phyloP scores from a whole-genome alignment of 345 rosid genomes.

The Eucalyptus tenuipes region DNA sequence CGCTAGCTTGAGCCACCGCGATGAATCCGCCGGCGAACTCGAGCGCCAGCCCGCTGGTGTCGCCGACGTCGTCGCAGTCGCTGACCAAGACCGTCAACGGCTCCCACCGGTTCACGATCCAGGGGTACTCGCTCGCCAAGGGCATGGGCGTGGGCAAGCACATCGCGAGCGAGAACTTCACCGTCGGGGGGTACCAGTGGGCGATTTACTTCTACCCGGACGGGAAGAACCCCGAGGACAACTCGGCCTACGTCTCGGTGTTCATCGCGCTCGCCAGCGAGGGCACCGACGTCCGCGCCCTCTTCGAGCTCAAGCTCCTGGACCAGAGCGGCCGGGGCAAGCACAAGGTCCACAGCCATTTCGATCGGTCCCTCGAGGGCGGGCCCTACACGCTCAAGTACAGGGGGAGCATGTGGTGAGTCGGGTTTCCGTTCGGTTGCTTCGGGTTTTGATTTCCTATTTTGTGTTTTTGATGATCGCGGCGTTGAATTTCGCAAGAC shows the following conservation, averaged over 20 bases:
- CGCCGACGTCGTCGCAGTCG: slow-evolving; percentile 69
- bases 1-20: neutral
- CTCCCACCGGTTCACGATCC: slow-evolving; percentile 72
- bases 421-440: neutral
- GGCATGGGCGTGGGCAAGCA: slow-evolving; percentile 89
- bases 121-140: slow-evolving; percentile 83
- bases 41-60: slow-evolving; percentile 3
- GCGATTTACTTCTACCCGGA: slow-evolving; percentile 89
- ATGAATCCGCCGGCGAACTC: neutral
- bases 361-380: slow-evolving; percentile 82
- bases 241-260: slow-evolving; percentile 69
- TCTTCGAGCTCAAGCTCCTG: slow-evolving; percentile 68
- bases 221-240: slow-evolving; percentile 83
- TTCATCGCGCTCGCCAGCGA: slow-evolving; percentile 95
- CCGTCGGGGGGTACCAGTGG: slow-evolving; percentile 81
- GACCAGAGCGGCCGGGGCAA: slow-evolving; percentile 84
- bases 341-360: slow-evolving; percentile 88
- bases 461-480: neutral
- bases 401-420: slow-evolving; percentile 92
- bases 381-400: slow-evolving; percentile 93
- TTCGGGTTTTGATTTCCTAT: neutral
- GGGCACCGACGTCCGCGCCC: slow-evolving; percentile 83
- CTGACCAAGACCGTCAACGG: slow-evolving; percentile 80
- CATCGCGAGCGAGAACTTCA: slow-evolving; percentile 88
- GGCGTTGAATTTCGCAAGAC: neutral